These are phyloP conservation scores for Pseudocercospora macadamiae DNA, from an alignment of 2,329 filamentous ascomycete species.

Conservation along the genomic window DNA sequence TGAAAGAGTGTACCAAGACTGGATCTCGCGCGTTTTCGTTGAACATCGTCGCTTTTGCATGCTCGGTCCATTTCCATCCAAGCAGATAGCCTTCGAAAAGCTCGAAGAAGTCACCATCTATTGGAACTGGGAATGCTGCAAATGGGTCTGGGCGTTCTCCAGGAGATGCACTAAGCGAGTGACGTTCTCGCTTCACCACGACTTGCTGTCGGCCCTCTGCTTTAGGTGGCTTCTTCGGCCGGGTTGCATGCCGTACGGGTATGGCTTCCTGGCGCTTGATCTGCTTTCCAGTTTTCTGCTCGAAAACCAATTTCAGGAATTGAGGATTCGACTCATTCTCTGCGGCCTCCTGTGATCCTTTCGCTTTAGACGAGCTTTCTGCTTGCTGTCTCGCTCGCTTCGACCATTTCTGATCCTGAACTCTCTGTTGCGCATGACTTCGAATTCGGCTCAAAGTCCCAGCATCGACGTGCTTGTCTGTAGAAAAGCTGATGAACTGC, in stretches of 20 bases:
- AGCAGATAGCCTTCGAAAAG: constrained; percentile 18
- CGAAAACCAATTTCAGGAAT: constrained; percentile 18
- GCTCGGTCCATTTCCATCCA: constrained; percentile 16
- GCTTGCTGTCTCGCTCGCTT: background rate
- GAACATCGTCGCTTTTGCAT: constrained; percentile 14
- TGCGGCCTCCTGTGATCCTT: background rate
- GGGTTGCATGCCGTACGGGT: background rate
- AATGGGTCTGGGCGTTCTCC: constrained; percentile 22
- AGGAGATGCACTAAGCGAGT: constrained; percentile 20
- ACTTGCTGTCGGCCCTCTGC: constrained; percentile 3
- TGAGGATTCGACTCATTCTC: constrained; percentile 1
- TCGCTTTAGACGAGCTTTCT: background rate
- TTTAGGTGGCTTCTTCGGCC: background rate
- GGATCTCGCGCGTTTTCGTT: constrained; percentile 17
- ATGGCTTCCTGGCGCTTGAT: constrained; percentile 10
- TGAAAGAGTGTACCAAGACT: constrained; percentile 19
- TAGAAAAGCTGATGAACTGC: constrained; percentile 23
- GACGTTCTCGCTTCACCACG: constrained; percentile 12
- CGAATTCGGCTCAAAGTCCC: constrained; percentile 24
- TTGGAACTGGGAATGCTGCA: constrained; percentile 19
- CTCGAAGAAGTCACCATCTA: constrained; percentile 18
- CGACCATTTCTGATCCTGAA: constrained; percentile 25
- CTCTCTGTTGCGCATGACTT: constrained; percentile 26
- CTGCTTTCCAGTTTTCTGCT: constrained; percentile 19
- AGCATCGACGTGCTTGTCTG: constrained; percentile 20